Percentiles rank a stretch among this genome's conserved stretches.
These are phyloP conservation scores for Paecilomyces dactylethromorphus DNA, from an alignment of 2,329 filamentous ascomycete genomes.

Conservation along the genomic window DNA sequence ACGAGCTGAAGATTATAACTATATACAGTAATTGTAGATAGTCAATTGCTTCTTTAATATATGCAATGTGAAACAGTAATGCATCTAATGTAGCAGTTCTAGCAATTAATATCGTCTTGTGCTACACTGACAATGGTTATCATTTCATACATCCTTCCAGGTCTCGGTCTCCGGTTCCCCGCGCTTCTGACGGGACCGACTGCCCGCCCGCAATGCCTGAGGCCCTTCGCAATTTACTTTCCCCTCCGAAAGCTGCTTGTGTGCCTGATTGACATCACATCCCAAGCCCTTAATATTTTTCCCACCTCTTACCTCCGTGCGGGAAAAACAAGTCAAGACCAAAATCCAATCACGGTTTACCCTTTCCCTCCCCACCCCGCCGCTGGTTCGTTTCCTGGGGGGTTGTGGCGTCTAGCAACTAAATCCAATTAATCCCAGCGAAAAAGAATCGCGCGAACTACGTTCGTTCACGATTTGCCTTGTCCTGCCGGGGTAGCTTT, in stretches of 20 bases:
- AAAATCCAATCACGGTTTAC: background rate
- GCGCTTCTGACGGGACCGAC: background rate
- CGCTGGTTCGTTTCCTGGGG: background rate
- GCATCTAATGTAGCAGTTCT: too few relatives aligned
- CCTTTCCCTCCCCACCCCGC: background rate
- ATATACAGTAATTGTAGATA: background rate
- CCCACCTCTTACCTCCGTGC: background rate
- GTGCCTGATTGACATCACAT: background rate
- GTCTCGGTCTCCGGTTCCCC: background rate
- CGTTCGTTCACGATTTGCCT: background rate
- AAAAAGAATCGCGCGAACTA: background rate
- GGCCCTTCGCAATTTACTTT: background rate
- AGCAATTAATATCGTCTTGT: too few relatives aligned
- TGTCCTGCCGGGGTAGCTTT: background rate
- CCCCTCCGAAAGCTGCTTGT: background rate
- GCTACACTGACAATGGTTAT: background rate
- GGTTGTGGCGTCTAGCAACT: background rate
- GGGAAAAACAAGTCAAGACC: background rate
- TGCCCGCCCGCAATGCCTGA: background rate
- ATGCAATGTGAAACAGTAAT: too few relatives aligned
- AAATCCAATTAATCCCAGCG: background rate
- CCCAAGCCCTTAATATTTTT: constrained; percentile 8
- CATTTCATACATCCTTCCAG: background rate
- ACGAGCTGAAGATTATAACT: background rate
- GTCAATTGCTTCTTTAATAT: too few relatives aligned